Conservation (phyloP, 192 early-diverging fungal genomes). For the Linderina pennispora region DNA sequence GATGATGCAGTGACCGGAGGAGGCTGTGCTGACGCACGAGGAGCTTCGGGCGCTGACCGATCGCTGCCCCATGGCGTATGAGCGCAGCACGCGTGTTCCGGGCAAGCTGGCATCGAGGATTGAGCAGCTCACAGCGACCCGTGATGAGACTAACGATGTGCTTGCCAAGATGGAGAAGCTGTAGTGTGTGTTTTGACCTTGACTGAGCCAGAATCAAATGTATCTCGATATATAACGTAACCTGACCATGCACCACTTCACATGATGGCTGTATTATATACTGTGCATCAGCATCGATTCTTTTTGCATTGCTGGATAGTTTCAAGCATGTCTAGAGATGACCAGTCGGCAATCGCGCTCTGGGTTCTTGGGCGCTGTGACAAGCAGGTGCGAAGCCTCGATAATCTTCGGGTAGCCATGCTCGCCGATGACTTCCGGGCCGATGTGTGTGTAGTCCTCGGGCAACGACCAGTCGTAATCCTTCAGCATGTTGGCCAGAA, state of each 20-base stretch:
- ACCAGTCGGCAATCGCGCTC: slow-evolving; percentile 24
- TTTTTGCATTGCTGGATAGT: too few relatives aligned
- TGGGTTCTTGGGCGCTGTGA: slow-evolving; percentile 29
- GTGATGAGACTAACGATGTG: slow-evolving; percentile 36
- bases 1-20: slow-evolving; percentile 15
- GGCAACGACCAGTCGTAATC: slow-evolving; percentile 26
- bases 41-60: slow-evolving; percentile 31
- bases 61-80: slow-evolving; percentile 27
- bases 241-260: too few relatives aligned
- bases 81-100: slow-evolving; percentile 1
- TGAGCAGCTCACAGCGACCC: slow-evolving; percentile 6
- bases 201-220: not conserved
- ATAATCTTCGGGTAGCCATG: slow-evolving; percentile 23
- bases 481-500: slow-evolving; percentile 38
- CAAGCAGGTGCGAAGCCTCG: slow-evolving; percentile 24
- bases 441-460: slow-evolving; percentile 4
- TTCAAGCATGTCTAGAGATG: slow-evolving; percentile 10
- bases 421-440: slow-evolving; percentile 6
- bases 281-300: too few relatives aligned
- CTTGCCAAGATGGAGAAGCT: slow-evolving; percentile 15
- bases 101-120: slow-evolving; percentile 15
- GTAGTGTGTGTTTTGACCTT: not conserved
- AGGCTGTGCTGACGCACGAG: slow-evolving; percentile 13
- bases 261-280: too few relatives aligned
- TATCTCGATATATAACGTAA: too few relatives aligned